Evolutionary conservation across 192 early-diverging fungal genomes (phyloP), one percentile per base, ranked within the genome.

Genomic region (Coemansia sp.): DNA sequence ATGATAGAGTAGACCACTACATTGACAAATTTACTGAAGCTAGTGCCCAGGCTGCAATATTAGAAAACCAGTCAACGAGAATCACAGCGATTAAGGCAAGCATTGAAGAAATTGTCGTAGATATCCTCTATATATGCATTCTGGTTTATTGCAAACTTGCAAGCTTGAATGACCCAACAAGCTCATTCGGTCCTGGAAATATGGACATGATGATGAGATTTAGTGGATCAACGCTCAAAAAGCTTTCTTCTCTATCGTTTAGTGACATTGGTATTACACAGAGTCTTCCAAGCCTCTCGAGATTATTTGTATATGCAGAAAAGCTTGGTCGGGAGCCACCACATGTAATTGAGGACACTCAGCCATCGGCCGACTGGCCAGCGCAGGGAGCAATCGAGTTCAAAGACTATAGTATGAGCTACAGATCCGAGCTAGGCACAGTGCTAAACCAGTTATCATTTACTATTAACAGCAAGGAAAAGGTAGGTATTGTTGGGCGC

Each of bases 251-350:
- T 4, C 18, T 75, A 5, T 24, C 63, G 1, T 12, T 65, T n/a
- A 20, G n/a, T 6, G 61, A 29, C 13, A 27, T 57, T 0, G 15
- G 13, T 5, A 24, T 62, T 10, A 38, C n/a, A 2, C 16, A 36
- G 22, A 9, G 9, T 12, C 34, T 50, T 2, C 57, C 50, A 6
- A 36, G 29, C 12, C 55, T 75, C 34, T 57, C 68, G 27, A 58
- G 65, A 18, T 77, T 62, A 27, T 62, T 68, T 39, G 66, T 47
- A 1, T 77, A 68, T n/a, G 31, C 71, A 6, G 66, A 74, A 31
- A 29, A 60, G 9, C 47, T 77, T 55, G 62, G 24, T 2, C 88
- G 93, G 64, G 95, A 97, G 68, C 76, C 87, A 0, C 74, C 90
- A 18, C 85, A 81, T 39, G 70, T 89, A 20, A 87, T 88, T 66